Evolutionary conservation across 176 grass and related monocot species (phyloP).

Genomic region (Phyllostachys edulis): DNA sequence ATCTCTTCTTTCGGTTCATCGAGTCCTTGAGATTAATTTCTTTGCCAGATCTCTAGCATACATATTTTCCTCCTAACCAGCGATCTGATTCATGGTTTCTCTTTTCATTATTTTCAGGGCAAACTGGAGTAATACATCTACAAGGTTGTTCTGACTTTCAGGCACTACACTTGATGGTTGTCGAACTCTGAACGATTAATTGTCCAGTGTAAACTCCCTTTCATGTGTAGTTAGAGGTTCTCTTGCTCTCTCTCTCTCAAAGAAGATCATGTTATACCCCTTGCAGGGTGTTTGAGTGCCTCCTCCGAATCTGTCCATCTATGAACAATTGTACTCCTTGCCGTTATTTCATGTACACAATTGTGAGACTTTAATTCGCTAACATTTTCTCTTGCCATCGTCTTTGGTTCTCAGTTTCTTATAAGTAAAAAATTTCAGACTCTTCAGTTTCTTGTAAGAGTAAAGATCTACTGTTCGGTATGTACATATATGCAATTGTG

Average conservation of each 20-base stretch:
- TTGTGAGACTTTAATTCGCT: neutral
- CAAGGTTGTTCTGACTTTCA: neutral
- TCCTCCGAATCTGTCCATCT: neutral
- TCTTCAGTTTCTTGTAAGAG: neutral
- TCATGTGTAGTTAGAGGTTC: neutral
- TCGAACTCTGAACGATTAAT: neutral
- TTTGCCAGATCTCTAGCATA: neutral
- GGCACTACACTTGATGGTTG: neutral
- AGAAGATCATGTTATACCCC: neutral
- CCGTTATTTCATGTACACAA: slow-evolving; percentile 39
- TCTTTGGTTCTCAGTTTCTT: neutral
- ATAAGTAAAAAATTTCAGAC: neutral
- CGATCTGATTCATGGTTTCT: neutral
- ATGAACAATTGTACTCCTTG: neutral
- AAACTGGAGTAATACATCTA: neutral
- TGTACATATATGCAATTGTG: neutral
- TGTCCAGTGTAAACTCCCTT: too few species aligned
- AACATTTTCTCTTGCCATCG: neutral
- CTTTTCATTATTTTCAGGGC: neutral
- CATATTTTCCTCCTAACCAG: neutral
- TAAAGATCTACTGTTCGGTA: neutral
- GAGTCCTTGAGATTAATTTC: neutral
- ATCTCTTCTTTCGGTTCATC: slow-evolving; percentile 12
- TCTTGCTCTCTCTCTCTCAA: neutral
- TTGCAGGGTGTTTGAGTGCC: neutral